Percentiles rank a stretch among this genome's conserved stretches.
Evolutionary conservation across 2,329 filamentous ascomycete genomes (phyloP).

Genomic region (Ceratocystis papillata): DNA sequence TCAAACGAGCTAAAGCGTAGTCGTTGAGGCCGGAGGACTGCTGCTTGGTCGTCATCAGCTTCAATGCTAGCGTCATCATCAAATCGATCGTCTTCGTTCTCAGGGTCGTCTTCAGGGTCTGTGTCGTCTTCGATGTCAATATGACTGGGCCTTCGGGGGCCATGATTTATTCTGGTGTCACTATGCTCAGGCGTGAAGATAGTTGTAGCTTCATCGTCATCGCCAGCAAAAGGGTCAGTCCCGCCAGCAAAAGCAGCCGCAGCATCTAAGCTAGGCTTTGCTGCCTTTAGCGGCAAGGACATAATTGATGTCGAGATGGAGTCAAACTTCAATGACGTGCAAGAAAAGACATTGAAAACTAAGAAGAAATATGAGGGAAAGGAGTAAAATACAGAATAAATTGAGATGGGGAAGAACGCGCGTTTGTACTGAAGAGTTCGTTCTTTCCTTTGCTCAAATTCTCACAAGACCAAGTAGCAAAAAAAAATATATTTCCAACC

Average conservation of each 20-base stretch:
- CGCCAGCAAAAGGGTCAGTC: constrained; percentile 18
- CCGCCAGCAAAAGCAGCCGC: constrained; percentile 23
- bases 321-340: constrained; percentile 2
- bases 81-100: constrained; percentile 15
- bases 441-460: neutral
- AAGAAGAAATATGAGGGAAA: neutral
- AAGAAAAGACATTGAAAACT: neutral
- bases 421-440: neutral
- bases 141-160: neutral
- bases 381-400: constrained; percentile 2
- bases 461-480: neutral
- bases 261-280: constrained; percentile 21
- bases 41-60: neutral
- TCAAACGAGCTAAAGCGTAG: constrained; percentile 79
- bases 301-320: constrained; percentile 13
- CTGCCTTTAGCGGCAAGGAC: constrained; percentile 17
- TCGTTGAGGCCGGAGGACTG: constrained; percentile 30
- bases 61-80: constrained; percentile 21
- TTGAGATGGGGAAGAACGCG: neutral
- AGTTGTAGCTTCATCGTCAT: neutral
- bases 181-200: constrained; percentile 2
- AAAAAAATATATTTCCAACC: neutral
- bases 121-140: neutral
- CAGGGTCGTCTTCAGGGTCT: neutral
- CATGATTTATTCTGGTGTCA: neutral